Conservation (phyloP, 306 rosid species). For the Sindora glabra region DNA sequence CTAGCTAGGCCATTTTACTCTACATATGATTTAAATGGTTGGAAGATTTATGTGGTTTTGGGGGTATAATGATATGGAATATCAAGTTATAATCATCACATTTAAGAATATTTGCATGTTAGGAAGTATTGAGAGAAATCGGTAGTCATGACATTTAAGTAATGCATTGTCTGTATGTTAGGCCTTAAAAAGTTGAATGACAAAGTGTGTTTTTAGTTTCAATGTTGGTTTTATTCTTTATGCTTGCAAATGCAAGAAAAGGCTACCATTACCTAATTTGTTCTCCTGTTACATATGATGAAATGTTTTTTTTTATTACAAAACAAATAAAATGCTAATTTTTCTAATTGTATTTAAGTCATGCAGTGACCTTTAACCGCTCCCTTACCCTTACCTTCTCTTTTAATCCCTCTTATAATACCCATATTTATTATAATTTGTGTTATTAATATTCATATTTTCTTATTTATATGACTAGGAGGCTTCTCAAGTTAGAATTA, state of each 20-base stretch:
- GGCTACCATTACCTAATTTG: background rate
- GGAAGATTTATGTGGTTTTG: background rate
- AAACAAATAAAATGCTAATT: no score
- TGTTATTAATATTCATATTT: constrained; percentile 5
- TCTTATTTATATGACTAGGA: constrained; percentile 35
- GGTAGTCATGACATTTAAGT: background rate
- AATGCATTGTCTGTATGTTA: background rate
- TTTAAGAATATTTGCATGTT: background rate
- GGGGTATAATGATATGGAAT: background rate
- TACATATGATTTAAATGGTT: background rate
- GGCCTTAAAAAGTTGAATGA: background rate
- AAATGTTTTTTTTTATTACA: no score
- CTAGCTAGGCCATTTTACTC: background rate
- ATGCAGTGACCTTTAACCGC: no score
- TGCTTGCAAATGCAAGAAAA: background rate
- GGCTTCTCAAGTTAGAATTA: constrained; percentile 92
- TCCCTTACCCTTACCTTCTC: no score
- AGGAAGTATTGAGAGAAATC: background rate
- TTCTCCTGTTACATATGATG: background rate
- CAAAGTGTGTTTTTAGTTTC: background rate
- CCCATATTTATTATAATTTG: background rate
- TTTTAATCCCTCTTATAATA: background rate
- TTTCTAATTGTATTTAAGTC: background rate
- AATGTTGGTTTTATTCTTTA: background rate
- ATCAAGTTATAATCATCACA: background rate